Base-by-base conservation (phyloP, 2,329 filamentous ascomycete species). In the Coleophoma eucalyptorum region DNA sequence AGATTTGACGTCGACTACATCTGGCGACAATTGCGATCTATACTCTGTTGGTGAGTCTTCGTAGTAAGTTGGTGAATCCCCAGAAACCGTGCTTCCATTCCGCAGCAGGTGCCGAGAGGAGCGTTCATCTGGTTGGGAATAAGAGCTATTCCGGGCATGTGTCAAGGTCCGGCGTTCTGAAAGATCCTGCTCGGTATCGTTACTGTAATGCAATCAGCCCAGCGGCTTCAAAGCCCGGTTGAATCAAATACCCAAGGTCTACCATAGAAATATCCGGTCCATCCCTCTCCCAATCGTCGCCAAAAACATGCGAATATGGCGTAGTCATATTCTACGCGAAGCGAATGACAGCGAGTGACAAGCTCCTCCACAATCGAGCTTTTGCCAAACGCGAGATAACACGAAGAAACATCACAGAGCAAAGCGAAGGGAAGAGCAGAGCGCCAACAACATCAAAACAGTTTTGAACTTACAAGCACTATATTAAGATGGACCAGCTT, bases 201-300 rank as follows among this genome's bases (percentile, higher is more conserved):
- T n/a, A 20, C 47, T 43, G 12, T 26, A 11, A 6, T 15, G 10
- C 3, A 19, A 43, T 49, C 37, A 35, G 31, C 20, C 8, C 38
- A 15, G 18, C 4, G 1, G 21, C n/a, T 20, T 47, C 12, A 20
- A 18, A 26, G 15, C 13, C 37, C 26, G 21, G 8, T 15, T 11
- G n/a, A 11, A 10, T 38, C 8, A n/a, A 42, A 38, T 33, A 51
- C 52, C 41, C 50, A 31, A 55, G 34, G 20, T 55, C 52, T 10
- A 50, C 47, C 50, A 52, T 52, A 15, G 52, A 50, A 15, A 52
- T 52, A 26, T 52, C 52, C 2, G 47, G 37, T 35, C 44, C 50
- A 47, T 55, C 42, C 31, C 42, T 32, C 5, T 50, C 50, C 52
- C 52, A 55, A 3, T 52, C 50, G 44, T 55, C 26, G 26, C 26